These are phyloP conservation scores for Quercus alba DNA, from an alignment of 306 rosid species.

Conservation along the genomic window DNA sequence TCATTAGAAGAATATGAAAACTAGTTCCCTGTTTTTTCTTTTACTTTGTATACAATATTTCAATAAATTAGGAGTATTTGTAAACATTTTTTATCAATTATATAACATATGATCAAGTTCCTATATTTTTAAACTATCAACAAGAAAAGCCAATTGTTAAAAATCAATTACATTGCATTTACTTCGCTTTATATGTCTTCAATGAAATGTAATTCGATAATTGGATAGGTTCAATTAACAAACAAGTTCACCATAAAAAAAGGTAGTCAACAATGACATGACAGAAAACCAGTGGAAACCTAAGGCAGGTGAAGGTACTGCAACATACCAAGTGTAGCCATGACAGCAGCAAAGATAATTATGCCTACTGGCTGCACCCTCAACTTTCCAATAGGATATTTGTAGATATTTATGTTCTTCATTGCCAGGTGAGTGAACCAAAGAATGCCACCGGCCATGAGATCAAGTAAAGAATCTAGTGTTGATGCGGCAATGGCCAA, in stretches of 20 bases:
- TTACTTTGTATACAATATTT: too few species aligned
- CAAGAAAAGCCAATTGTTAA: too few species aligned
- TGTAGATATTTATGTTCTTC: slow-evolving; percentile 74
- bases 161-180: background rate
- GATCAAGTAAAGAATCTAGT: slow-evolving; percentile 57
- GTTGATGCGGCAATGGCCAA: slow-evolving; percentile 63
- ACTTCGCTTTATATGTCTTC: background rate
- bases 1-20: too few species aligned
- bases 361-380: slow-evolving; percentile 97
- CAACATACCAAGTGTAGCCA: slow-evolving; percentile 87
- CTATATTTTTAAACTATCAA: too few species aligned
- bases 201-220: background rate
- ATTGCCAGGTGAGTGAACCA: slow-evolving; percentile 90
- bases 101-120: too few species aligned
- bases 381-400: slow-evolving; percentile 89
- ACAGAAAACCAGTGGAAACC: background rate
- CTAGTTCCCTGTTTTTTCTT: too few species aligned
- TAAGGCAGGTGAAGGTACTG: background rate
- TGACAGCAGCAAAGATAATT: slow-evolving; percentile 84
- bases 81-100: too few species aligned
- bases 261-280: background rate
- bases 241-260: background rate
- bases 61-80: too few species aligned
- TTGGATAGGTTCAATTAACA: background rate
- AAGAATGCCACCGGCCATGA: slow-evolving; percentile 90